A percentile compares a stretch with the other conserved stretches of the same genome.
Conservation (phyloP, 441 rosid species). For the Erodium moschatum region DNA sequence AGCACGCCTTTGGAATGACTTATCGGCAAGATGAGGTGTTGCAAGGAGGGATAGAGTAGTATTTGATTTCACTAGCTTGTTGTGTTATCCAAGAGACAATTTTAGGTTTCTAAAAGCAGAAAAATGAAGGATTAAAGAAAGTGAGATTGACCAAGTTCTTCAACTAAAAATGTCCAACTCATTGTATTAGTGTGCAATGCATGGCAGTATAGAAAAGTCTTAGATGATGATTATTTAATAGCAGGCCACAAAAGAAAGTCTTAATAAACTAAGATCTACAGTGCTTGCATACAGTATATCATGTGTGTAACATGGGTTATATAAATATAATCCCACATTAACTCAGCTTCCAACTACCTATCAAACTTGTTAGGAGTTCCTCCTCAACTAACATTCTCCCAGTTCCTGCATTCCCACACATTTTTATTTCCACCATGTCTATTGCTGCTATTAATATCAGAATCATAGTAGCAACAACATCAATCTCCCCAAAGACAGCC, state of each 20-base stretch:
- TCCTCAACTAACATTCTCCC: conserved; percentile 3
- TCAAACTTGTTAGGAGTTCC: neutral
- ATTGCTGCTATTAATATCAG: neutral
- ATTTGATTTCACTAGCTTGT: neutral
- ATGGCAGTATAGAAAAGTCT: neutral
- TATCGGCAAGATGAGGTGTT: no score
- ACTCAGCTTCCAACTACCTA: neutral
- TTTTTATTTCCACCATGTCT: neutral
- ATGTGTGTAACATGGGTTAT: neutral
- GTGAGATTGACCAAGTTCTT: neutral
- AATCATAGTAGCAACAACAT: neutral
- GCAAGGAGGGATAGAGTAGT: neutral
- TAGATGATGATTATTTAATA: neutral
- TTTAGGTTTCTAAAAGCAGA: neutral
- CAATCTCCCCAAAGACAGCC: neutral
- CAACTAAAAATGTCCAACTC: neutral
- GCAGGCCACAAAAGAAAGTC: conserved; percentile 2
- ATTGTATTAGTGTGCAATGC: neutral
- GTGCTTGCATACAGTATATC: neutral
- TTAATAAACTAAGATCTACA: neutral
- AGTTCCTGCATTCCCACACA: neutral
- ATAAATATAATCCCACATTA: neutral
- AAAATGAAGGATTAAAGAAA: neutral
- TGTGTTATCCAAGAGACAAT: neutral
- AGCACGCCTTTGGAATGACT: no score